These are phyloP conservation scores for Drechslerella coelobrocha DNA, from an alignment of 2,329 filamentous ascomycete genomes.

Conservation along the genomic window DNA sequence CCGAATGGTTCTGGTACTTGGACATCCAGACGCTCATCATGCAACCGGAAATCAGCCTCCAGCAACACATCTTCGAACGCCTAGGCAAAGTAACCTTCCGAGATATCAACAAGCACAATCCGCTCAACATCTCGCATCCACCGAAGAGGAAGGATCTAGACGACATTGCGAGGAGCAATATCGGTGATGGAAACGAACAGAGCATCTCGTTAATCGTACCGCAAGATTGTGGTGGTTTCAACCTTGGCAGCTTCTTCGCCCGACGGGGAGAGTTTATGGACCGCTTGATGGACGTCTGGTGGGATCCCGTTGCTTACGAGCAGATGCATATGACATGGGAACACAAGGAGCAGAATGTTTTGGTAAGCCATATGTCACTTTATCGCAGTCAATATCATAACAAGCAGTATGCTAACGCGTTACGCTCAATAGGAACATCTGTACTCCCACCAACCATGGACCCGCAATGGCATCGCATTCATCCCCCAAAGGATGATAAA, in stretches of 20 bases:
- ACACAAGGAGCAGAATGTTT: slow-evolving; percentile 95
- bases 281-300: slow-evolving; percentile 92
- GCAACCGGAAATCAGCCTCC: slow-evolving; percentile 89
- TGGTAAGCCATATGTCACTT: slow-evolving; percentile 59
- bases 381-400: slow-evolving; percentile 1
- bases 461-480: slow-evolving; percentile 86
- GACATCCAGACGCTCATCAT: slow-evolving; percentile 98
- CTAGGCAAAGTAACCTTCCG: slow-evolving; percentile 79
- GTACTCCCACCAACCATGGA: slow-evolving; percentile 90
- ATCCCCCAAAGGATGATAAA: slow-evolving; percentile 91
- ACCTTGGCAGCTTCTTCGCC: slow-evolving; percentile 93
- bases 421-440: slow-evolving; percentile 70
- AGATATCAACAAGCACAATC: slow-evolving; percentile 96
- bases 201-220: slow-evolving; percentile 88
- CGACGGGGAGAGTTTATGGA: slow-evolving; percentile 87
- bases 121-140: slow-evolving; percentile 89
- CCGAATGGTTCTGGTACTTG: slow-evolving; percentile 99
- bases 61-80: slow-evolving; percentile 85
- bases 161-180: slow-evolving; percentile 70
- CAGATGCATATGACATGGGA: slow-evolving; percentile 99
- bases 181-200: slow-evolving; percentile 76
- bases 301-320: slow-evolving; percentile 96
- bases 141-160: slow-evolving; percentile 70
- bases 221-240: slow-evolving; percentile 95
- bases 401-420: slow-evolving; percentile 8